These are phyloP conservation scores for Penicillium griseofulvum DNA, from an alignment of 2,329 filamentous ascomycete genomes.

Conservation along the genomic window DNA sequence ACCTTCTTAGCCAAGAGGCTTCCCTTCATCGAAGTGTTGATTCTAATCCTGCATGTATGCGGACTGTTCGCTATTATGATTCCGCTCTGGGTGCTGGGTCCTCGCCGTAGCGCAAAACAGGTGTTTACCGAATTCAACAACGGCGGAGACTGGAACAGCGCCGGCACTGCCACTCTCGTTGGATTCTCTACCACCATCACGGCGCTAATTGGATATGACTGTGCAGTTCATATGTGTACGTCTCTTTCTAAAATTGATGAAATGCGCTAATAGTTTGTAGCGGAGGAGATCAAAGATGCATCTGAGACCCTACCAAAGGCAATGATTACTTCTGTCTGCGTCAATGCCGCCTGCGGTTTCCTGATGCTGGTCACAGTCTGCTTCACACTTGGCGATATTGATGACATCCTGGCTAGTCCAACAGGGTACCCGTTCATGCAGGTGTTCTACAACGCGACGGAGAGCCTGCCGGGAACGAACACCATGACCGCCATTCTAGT, in stretches of 20 bases:
- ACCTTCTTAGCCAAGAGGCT: conserved; percentile 26
- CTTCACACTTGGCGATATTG: conserved; percentile 39
- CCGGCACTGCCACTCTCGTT: not conserved
- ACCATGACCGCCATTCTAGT: conserved; percentile 46
- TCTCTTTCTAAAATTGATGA: not conserved
- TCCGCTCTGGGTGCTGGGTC: conserved; percentile 26
- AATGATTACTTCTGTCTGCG: conserved; percentile 36
- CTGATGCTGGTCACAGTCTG: conserved; percentile 40
- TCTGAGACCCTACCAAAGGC: conserved; percentile 36
- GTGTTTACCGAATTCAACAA: conserved; percentile 5
- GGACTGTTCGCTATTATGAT: conserved; percentile 36
- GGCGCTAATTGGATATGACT: conserved; percentile 5
- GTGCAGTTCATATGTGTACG: conserved; percentile 14
- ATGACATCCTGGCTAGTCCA: conserved; percentile 22
- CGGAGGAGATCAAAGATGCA: conserved; percentile 43
- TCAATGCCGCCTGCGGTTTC: conserved; percentile 42
- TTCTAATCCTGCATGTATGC: conserved; percentile 33
- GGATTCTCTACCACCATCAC: conserved; percentile 4
- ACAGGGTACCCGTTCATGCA: conserved; percentile 36
- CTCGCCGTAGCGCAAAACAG: not conserved
- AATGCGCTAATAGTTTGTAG: not conserved
- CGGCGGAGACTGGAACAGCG: not conserved
- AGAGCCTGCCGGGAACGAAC: conserved; percentile 41
- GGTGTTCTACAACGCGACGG: conserved; percentile 36
- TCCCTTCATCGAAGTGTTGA: conserved; percentile 30